Evolutionary conservation across 2,329 filamentous ascomycete genomes (phyloP).

Genomic region (Phialophora expanda): DNA sequence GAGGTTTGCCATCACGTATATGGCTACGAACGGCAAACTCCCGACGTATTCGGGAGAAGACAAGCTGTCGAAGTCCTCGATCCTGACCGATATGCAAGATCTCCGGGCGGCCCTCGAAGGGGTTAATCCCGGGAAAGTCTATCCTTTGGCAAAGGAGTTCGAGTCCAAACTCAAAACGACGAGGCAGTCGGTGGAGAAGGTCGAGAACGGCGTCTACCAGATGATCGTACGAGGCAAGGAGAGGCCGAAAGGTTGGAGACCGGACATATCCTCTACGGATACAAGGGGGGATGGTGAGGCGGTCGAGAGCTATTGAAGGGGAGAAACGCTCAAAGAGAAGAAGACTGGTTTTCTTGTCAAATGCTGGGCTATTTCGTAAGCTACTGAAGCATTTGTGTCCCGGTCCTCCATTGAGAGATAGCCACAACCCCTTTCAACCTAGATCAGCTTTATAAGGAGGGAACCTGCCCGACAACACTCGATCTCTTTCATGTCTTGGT

Average conservation of each 20-base stretch:
- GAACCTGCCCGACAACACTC: neutral
- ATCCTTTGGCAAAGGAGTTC: conserved; percentile 66
- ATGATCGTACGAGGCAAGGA: conserved; percentile 86
- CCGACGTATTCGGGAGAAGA: conserved; percentile 27
- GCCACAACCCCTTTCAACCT: conserved; percentile 1
- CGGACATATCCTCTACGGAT: conserved; percentile 61
- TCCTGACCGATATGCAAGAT: conserved; percentile 80
- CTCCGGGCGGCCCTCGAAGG: conserved; percentile 78
- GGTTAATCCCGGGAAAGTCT: conserved; percentile 62
- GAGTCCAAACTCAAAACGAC: conserved; percentile 84
- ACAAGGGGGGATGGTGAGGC: conserved; percentile 44
- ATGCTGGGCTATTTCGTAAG: conserved; percentile 38
- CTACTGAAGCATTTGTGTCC: conserved; percentile 36
- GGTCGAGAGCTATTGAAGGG: conserved; percentile 43
- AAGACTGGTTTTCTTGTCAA: conserved; percentile 13
- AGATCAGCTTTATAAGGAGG: neutral
- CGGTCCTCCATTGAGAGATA: neutral
- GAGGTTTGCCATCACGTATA: conserved; percentile 88
- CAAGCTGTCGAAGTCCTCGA: conserved; percentile 57
- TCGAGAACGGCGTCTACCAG: conserved; percentile 88
- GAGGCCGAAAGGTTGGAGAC: conserved; percentile 88
- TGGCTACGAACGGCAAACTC: conserved; percentile 63
- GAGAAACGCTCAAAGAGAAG: neutral
- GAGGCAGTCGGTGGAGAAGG: conserved; percentile 87
- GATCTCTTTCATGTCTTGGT: conserved; percentile 36